Base-by-base conservation (phyloP, 2,329 filamentous ascomycete species). In the Cladosporium sp. region DNA sequence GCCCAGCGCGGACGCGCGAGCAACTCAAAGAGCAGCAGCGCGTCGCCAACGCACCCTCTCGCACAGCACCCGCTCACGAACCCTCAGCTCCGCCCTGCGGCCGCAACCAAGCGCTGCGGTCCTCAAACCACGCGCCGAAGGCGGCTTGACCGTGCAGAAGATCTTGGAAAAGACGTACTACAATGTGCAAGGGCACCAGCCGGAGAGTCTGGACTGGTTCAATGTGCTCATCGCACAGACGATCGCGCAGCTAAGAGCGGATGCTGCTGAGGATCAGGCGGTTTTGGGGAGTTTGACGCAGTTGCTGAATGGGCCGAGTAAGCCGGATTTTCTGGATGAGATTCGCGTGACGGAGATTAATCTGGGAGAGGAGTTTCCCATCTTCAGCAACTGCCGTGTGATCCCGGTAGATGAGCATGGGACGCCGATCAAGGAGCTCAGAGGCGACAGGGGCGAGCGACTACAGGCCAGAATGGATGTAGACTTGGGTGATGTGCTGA, bases 111-210 rank as follows among this genome's bases (percentile, higher is more conserved):
- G 55, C 24, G 42, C 54, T 24, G 55, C 60, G 7, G 57, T 66
- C 3, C 55, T 65, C 3, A 65, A 62, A 38, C 60, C 63, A 8
- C 48, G 62, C 12, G 52, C 52, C 3, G 64, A 66, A 47, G 63
- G 58, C 13, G 64, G 61, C 3, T 81, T 95, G 15, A 95, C 91
- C 4, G 95, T 95, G n/a, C 86, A 86, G 44, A 95, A 90, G 8
- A 96, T 99, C 54, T 79, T 99, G 20, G 86, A 85, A 61, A 99
- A 99, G 73, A 97, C 93, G 18, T 99, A 96, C 70, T 99, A 99
- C 73, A 96, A 95, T 65, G 89, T 93, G 38, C 82, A 95, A 61
- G 90, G 89, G 54, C 93, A 99, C 68, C 93, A 97, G 69, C 93
- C 93, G 1, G 93, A 99, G 70, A 95, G 88, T 52, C 72, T 99